These are phyloP conservation scores for Suhomyces sp. DNA, from an alignment of 805 yeast genomes.

Conservation along the genomic window DNA sequence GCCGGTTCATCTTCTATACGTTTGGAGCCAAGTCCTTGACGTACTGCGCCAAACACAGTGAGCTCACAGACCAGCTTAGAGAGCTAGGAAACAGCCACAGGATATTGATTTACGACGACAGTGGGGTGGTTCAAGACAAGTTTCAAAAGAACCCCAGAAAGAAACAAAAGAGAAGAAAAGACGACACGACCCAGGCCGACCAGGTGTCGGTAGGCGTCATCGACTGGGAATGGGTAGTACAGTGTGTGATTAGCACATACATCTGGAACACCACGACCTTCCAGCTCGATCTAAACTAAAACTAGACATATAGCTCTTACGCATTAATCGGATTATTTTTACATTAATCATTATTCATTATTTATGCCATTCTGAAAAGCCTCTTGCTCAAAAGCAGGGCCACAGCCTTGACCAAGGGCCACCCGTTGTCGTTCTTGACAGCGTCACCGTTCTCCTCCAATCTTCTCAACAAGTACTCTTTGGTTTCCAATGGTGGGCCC, in stretches of 20 bases:
- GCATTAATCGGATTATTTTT: too few species aligned
- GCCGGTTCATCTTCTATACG: slow-evolving; percentile 44
- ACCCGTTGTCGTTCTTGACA: slow-evolving; percentile 79
- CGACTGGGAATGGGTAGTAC: slow-evolving; percentile 68
- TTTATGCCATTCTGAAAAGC: slow-evolving; percentile 13
- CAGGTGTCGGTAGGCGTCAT: slow-evolving; percentile 26
- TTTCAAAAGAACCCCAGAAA: not conserved
- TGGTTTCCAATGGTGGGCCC: slow-evolving; percentile 95
- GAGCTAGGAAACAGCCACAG: slow-evolving; percentile 3
- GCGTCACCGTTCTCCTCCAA: slow-evolving; percentile 96
- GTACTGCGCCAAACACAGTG: slow-evolving; percentile 7
- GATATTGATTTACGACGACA: slow-evolving; percentile 29
- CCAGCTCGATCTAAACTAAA: slow-evolving; percentile 1
- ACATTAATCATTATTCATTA: not conserved
- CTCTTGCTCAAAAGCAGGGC: slow-evolving; percentile 23
- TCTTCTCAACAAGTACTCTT: slow-evolving; percentile 83
- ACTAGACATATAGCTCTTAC: not conserved
- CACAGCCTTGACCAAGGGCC: slow-evolving; percentile 63
- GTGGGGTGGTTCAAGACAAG: slow-evolving; percentile 3
- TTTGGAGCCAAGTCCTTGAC: slow-evolving; percentile 39
- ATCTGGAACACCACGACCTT: slow-evolving; percentile 25
- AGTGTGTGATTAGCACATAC: slow-evolving; percentile 47
- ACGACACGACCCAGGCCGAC: not conserved
- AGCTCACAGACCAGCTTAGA: slow-evolving; percentile 6
- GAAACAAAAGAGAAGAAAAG: not conserved